A percentile compares a stretch with the other conserved stretches of the same genome.
phyloP scores from a whole-genome alignment of 2,329 filamentous ascomycete species.

The Teratosphaeria viscida region DNA sequence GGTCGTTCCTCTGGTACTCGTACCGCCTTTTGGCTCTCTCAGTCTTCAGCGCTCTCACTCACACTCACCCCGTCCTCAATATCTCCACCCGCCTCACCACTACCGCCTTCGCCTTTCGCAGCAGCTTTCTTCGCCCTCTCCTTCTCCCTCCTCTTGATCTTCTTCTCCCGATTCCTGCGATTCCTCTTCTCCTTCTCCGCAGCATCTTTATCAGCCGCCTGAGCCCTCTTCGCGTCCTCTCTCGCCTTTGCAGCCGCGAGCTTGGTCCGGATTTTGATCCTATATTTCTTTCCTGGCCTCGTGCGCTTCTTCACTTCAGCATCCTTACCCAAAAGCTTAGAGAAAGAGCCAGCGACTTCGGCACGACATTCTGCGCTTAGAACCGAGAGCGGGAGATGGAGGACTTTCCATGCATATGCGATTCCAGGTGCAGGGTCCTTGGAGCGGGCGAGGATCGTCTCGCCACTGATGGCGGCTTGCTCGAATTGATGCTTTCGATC shows the following conservation, averaged over 20 bases:
- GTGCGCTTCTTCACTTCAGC: slow-evolving; percentile 12
- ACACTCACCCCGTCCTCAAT: neutral
- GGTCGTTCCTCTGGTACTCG: neutral
- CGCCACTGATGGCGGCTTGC: slow-evolving; percentile 12
- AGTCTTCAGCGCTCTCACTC: neutral
- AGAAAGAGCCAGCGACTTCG: neutral
- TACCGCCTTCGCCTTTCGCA: neutral
- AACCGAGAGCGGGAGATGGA: slow-evolving; percentile 7
- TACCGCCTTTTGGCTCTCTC: neutral
- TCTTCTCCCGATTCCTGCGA: slow-evolving; percentile 25
- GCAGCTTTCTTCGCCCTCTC: slow-evolving; percentile 26
- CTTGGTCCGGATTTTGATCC: slow-evolving; percentile 20
- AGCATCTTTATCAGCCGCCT: slow-evolving; percentile 12
- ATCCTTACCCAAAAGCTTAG: neutral
- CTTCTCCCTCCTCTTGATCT: slow-evolving; percentile 24
- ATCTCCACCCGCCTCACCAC: neutral
- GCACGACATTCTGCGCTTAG: neutral
- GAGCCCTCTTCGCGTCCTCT: slow-evolving; percentile 10
- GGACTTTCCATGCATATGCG: slow-evolving; percentile 18
- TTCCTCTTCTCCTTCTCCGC: slow-evolving; percentile 24
- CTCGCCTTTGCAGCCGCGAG: slow-evolving; percentile 11
- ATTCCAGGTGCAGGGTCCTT: slow-evolving; percentile 11
- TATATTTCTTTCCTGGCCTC: slow-evolving; percentile 22
- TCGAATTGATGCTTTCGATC: slow-evolving; percentile 1
- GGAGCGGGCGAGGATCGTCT: slow-evolving; percentile 11